phyloP scores from a whole-genome alignment of 306 rosid species.

The Lathyrus aphaca region DNA sequence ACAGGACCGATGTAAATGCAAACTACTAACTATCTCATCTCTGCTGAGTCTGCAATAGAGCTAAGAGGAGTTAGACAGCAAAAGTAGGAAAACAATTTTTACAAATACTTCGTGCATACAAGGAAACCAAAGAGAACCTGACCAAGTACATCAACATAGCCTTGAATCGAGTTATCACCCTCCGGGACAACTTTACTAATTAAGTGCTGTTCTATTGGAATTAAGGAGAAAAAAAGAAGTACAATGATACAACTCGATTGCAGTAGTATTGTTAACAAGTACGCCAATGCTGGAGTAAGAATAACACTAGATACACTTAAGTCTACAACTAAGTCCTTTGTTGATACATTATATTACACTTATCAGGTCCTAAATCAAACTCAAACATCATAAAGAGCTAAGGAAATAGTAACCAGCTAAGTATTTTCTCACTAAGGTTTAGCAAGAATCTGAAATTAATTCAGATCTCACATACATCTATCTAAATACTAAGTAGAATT shows the following conservation, averaged over 20 bases:
- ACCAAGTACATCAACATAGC: not conserved
- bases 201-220: conserved; percentile 11
- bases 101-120: conserved; percentile 15
- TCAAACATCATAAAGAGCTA: conserved; percentile 36
- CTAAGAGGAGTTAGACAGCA: conserved; percentile 36
- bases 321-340: conserved; percentile 36
- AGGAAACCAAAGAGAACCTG: conserved; percentile 30
- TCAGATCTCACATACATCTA: conserved; percentile 28
- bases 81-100: conserved; percentile 7
- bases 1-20: conserved; percentile 4
- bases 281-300: conserved; percentile 28
- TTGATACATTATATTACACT: conserved; percentile 28
- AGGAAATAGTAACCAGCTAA: conserved; percentile 18
- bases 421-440: conserved; percentile 19
- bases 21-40: conserved; percentile 16
- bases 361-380: conserved; percentile 34
- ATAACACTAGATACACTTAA: conserved; percentile 38
- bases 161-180: conserved; percentile 16
- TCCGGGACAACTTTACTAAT: not conserved
- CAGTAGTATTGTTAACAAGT: conserved; percentile 20
- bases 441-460: conserved; percentile 32
- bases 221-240: conserved; percentile 30
- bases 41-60: conserved; percentile 50
- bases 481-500: conserved; percentile 45
- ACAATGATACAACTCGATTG: conserved; percentile 27